A percentile compares a stretch with the other conserved stretches of the same genome.
Evolutionary conservation across 2,329 filamentous ascomycete genomes (phyloP).

Genomic region (Coniochaeta sp.): DNA sequence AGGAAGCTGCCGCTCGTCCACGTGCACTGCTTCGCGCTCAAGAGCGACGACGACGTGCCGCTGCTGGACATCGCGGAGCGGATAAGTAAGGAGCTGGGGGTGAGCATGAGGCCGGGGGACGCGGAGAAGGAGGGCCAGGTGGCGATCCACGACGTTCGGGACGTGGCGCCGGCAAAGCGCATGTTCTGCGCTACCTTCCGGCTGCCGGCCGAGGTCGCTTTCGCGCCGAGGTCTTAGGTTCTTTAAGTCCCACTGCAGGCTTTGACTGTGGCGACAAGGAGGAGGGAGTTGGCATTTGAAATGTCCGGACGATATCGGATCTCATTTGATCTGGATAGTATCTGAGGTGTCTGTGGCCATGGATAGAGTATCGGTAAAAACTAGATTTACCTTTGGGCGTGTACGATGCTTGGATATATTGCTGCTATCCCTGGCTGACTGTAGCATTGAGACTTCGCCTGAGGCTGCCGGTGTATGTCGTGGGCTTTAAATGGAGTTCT

Average conservation of each 20-base stretch:
- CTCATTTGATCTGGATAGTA: neutral
- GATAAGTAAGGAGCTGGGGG: conserved; percentile 53
- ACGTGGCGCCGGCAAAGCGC: conserved; percentile 87
- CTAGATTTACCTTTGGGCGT: neutral
- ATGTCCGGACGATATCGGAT: neutral
- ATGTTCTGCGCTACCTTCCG: conserved; percentile 97
- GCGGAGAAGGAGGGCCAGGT: conserved; percentile 39
- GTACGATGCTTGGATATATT: neutral
- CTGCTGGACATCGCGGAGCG: conserved; percentile 58
- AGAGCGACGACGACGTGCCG: conserved; percentile 66
- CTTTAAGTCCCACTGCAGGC: no score
- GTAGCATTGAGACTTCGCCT: neutral
- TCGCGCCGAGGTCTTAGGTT: conserved; percentile 35
- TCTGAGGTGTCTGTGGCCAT: neutral
- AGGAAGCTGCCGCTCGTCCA: conserved; percentile 73
- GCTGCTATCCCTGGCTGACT: neutral
- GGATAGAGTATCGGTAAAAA: neutral
- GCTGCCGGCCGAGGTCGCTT: conserved; percentile 75
- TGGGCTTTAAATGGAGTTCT: no score
- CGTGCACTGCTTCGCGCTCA: conserved; percentile 88
- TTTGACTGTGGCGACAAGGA: neutral
- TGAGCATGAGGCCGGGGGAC: conserved; percentile 45
- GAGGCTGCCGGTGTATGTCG: neutral
- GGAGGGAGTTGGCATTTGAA: neutral
- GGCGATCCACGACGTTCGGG: conserved; percentile 63